Base-by-base conservation (phyloP, 1,284 basidiomycete genomes). In the Ganoderma sp. region DNA sequence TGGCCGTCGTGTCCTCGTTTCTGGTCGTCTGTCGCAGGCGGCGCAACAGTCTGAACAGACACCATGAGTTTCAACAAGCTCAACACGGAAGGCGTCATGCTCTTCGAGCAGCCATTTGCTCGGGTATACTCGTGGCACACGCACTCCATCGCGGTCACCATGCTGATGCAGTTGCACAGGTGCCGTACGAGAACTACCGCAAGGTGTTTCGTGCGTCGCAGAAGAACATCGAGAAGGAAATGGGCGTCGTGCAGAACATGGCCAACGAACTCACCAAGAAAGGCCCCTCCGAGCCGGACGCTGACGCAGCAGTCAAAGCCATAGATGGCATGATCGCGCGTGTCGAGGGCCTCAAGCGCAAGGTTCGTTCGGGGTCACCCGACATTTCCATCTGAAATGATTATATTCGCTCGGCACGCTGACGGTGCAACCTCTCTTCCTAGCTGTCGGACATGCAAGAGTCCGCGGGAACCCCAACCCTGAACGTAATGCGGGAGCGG, bases 101-200 rank as follows among this genome's bases (percentile, higher is more conserved):
- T 96, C 64, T 92, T 97, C 69, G 95, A 97, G 79, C 93, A 96
- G 75, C 93, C 94, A 0, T 93, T 96, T 76, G 88, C 87, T n/a
- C 84, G 89, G 73, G 92, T 93, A 65, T 9, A 39, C 32, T 9
- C n/a, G 22, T 3, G 1, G 14, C 19, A 68, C 19, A 68, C 60
- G 59, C 65, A 12, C 32, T 22, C 67, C 56, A 52, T 50, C 28
- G 37, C 25, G 61, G 22, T 34, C 28, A 63, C 48, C 43, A 42
- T 67, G 60, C 50, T 67, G 52, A 69, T 63, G 45, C 32, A 32
- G 61, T 15, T 52, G 42, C 52, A n/a, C 71, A 95, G 93, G 91
- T 95, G 37, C 94, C 94, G 19, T 92, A 91, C 78, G 95, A 96
- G 82, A 91, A 91, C 72, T 92, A 94, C 75, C 90, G 93, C 75